Conservation (phyloP, 179 eudicot genomes). For the Actinidia chinensis region DNA sequence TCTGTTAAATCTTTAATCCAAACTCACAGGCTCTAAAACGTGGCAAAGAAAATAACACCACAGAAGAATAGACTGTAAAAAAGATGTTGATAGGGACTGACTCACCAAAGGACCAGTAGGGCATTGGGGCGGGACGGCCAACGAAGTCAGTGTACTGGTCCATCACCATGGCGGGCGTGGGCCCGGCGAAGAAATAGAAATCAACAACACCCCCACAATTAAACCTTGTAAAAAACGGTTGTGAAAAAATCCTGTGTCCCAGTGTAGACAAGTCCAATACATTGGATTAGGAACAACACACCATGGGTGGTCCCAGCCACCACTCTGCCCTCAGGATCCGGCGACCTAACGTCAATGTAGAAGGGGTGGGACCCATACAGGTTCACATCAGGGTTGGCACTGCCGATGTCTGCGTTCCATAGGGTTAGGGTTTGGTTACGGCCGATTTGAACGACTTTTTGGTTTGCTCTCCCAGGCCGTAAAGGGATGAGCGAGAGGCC, state of each 20-base stretch:
- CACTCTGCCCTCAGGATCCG: slow-evolving; percentile 17
- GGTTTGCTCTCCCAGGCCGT: slow-evolving; percentile 84
- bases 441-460: slow-evolving; percentile 51
- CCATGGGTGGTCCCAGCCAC: slow-evolving; percentile 52
- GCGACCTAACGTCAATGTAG: slow-evolving; percentile 64
- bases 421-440: slow-evolving; percentile 69
- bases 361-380: slow-evolving; percentile 88
- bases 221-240: slow-evolving; percentile 61
- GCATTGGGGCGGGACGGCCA: slow-evolving; percentile 79
- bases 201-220: slow-evolving; percentile 73
- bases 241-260: slow-evolving; percentile 61
- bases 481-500: slow-evolving; percentile 42
- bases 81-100: background rate
- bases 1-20: too few species aligned
- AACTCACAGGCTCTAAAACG: too few species aligned
- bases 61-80: too few species aligned
- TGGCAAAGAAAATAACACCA: too few species aligned
- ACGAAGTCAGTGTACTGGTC: slow-evolving; percentile 60
- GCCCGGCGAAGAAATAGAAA: slow-evolving; percentile 62
- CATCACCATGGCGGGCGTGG: slow-evolving; percentile 41
- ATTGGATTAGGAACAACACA: slow-evolving; percentile 58
- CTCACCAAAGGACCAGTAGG: slow-evolving; percentile 80
- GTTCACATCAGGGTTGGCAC: slow-evolving; percentile 44
- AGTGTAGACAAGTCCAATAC: slow-evolving; percentile 66
- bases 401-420: slow-evolving; percentile 60